phyloP scores from a whole-genome alignment of 2,329 filamentous ascomycete species.

The Alternaria gansuensis region DNA sequence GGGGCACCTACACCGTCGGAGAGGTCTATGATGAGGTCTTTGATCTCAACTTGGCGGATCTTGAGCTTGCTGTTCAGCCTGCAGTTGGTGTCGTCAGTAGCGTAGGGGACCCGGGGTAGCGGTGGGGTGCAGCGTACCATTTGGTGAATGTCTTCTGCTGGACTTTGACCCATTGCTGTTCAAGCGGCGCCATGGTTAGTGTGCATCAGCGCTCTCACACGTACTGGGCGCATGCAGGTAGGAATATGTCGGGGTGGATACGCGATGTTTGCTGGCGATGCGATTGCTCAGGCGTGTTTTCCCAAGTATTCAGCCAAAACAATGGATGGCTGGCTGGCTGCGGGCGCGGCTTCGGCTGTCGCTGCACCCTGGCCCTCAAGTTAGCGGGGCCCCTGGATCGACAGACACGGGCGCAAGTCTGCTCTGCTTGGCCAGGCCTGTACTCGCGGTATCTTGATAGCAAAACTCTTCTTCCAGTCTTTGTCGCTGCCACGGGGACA shows the following conservation, averaged over 20 bases:
- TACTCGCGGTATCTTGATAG: conserved; percentile 12
- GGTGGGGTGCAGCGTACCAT: conserved; percentile 68
- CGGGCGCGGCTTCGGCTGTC: conserved; percentile 42
- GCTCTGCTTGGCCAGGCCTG: conserved; percentile 22
- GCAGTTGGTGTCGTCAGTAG: conserved; percentile 37
- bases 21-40: conserved; percentile 87
- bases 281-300: conserved; percentile 37
- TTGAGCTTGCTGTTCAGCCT: conserved; percentile 97
- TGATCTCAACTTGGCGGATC: conserved; percentile 77
- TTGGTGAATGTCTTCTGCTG: conserved; percentile 99
- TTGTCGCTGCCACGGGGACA: conserved; percentile 11
- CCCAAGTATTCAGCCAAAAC: conserved; percentile 36
- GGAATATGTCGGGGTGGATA: conserved; percentile 29
- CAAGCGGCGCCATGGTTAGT: conserved; percentile 57
- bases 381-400: conserved; percentile 28
- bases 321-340: conserved; percentile 37
- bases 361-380: conserved; percentile 25
- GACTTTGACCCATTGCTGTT: conserved; percentile 75
- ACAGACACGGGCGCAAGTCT: conserved; percentile 13
- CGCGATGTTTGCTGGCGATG: conserved; percentile 30
- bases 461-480: conserved; percentile 17
- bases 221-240: conserved; percentile 31
- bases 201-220: conserved; percentile 39
- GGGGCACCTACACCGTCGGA: conserved; percentile 82
- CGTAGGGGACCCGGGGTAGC: conserved; percentile 16